Percentiles rank a stretch among this genome's conserved stretches.
phyloP scores from a whole-genome alignment of 768 basidiomycete genomes.

The Tricholoma hemisulphureum region DNA sequence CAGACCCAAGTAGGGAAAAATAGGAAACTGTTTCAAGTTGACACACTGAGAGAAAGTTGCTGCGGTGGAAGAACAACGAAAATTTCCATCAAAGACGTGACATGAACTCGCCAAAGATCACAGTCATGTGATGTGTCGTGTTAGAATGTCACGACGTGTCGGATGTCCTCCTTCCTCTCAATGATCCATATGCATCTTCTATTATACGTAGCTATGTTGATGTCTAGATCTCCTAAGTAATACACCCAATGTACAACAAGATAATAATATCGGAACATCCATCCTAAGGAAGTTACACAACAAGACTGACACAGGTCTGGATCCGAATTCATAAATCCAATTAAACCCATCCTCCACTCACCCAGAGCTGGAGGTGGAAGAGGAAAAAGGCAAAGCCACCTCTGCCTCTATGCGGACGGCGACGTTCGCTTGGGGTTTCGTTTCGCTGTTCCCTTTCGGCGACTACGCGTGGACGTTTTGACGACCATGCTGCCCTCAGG shows the following conservation, averaged over 20 bases:
- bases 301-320: neutral
- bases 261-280: neutral
- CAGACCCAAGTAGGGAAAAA: no score
- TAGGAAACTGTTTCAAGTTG: no score
- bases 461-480: neutral
- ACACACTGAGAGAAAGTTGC: no score
- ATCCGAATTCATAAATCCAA: constrained; percentile 3
- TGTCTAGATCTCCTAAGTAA: neutral
- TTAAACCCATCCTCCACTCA: constrained; percentile 2
- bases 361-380: constrained; percentile 2
- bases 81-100: constrained; percentile 2
- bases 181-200: no score
- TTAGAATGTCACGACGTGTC: constrained; percentile 12
- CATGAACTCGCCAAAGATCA: constrained; percentile 19
- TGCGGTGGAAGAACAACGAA: no score
- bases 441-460: neutral
- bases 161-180: no score
- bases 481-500: neutral
- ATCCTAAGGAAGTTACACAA: neutral
- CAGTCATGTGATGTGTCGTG: constrained; percentile 23
- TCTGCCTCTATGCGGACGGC: neutral
- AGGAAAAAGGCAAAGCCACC: neutral
- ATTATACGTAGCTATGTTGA: neutral
- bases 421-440: neutral
- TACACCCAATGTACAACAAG: constrained; percentile 8